Evolutionary conservation across 2,329 filamentous ascomycete genomes (phyloP).

Genomic region (Cercospora zeae-maydis): DNA sequence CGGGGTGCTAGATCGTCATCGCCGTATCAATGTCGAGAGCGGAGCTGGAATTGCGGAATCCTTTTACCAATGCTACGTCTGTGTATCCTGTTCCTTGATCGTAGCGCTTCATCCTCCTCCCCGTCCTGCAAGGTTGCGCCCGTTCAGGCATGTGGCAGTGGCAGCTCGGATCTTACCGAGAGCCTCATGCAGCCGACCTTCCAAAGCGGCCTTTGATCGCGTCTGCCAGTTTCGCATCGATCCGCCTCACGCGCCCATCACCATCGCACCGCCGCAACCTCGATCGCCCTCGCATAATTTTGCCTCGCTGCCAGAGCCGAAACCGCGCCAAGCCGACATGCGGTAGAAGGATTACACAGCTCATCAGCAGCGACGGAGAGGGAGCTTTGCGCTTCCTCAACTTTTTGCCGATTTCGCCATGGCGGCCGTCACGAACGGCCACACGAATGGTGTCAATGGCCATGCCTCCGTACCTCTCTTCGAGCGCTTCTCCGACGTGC

Average conservation of each 20-base stretch:
- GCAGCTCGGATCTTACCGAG: background rate
- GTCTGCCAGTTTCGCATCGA: background rate
- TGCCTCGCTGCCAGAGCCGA: background rate
- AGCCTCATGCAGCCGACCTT: background rate
- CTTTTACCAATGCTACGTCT: background rate
- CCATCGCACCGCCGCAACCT: background rate
- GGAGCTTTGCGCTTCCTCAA: conserved; percentile 12
- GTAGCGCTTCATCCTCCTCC: background rate
- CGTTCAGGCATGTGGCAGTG: background rate
- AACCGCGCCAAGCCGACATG: background rate
- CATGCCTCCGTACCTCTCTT: conserved; percentile 37
- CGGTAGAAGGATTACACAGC: background rate
- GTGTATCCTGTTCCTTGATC: background rate
- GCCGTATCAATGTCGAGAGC: background rate
- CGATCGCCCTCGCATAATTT: background rate
- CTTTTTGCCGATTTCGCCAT: conserved; percentile 38
- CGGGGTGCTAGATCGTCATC: background rate
- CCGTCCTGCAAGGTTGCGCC: background rate
- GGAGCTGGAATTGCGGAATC: background rate
- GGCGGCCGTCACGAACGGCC: conserved; percentile 50
- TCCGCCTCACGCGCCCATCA: background rate
- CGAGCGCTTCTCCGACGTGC: conserved; percentile 59
- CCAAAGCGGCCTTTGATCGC: background rate
- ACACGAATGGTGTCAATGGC: conserved; percentile 52
- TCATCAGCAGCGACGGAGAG: background rate